Evolutionary conservation across 2,329 filamentous ascomycete genomes (phyloP).

Genomic region (Blastomyces gilchristii): DNA sequence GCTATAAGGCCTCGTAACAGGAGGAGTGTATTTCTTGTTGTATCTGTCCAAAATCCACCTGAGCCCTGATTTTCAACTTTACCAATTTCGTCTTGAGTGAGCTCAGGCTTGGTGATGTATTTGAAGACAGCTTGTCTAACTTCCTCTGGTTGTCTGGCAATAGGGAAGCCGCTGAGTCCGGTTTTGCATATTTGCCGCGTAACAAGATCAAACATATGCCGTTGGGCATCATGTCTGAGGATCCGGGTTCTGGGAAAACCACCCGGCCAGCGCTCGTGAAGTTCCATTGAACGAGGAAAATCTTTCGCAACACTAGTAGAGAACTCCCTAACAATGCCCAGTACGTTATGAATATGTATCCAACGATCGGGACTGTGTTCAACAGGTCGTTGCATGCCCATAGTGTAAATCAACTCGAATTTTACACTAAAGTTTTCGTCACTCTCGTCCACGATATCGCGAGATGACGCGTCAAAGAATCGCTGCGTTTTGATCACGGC

Average conservation of each 20-base stretch:
- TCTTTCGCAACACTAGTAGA: conserved; percentile 22
- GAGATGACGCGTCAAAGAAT: conserved; percentile 41
- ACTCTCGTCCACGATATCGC: conserved; percentile 54
- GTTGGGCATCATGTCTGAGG: conserved; percentile 31
- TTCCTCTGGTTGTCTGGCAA: conserved; percentile 27
- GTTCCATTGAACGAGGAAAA: conserved; percentile 36
- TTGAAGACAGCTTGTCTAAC: conserved; percentile 27
- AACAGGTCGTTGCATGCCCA: conserved; percentile 43
- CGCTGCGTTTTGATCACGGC: conserved; percentile 44
- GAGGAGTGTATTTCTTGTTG: conserved; percentile 20
- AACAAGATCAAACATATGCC: conserved; percentile 20
- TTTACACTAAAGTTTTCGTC: conserved; percentile 53
- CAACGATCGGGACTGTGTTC: conserved; percentile 49
- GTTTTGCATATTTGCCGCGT: conserved; percentile 32
- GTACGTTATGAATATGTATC: conserved; percentile 44
- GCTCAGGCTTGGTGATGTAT: conserved; percentile 37
- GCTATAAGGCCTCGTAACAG: conserved; percentile 43
- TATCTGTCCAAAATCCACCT: conserved; percentile 41
- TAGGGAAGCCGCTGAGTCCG: conserved; percentile 39
- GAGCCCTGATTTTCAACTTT: conserved; percentile 26
- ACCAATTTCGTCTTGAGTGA: conserved; percentile 24
- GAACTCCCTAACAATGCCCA: conserved; percentile 36
- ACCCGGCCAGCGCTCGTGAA: conserved; percentile 24
- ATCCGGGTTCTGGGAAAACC: conserved; percentile 43
- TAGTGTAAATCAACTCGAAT: conserved; percentile 54